These are phyloP conservation scores for Candida manassasensis DNA, from an alignment of 805 yeast species.

Conservation along the genomic window DNA sequence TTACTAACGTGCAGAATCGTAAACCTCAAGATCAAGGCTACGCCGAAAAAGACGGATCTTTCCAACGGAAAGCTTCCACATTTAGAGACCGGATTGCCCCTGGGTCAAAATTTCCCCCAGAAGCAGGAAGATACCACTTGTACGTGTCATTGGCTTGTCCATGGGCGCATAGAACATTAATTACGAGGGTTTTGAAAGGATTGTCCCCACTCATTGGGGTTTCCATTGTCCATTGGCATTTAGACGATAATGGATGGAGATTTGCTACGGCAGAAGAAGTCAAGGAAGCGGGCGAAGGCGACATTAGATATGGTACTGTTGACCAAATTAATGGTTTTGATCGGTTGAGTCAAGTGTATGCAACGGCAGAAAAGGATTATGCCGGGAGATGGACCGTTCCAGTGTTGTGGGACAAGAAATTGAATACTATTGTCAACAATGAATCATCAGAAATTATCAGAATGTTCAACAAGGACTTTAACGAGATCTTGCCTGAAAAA, in stretches of 20 bases:
- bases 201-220: conserved; percentile 51
- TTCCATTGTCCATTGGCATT: conserved; percentile 86
- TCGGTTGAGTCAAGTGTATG: conserved; percentile 68
- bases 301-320: conserved; percentile 36
- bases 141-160: conserved; percentile 91
- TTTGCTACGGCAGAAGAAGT: conserved; percentile 49
- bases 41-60: conserved; percentile 17
- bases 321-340: conserved; percentile 51
- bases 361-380: conserved; percentile 69
- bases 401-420: conserved; percentile 84
- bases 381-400: conserved; percentile 89
- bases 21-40: background rate
- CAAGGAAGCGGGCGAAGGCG: conserved; percentile 35
- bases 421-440: conserved; percentile 80
- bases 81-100: conserved; percentile 63
- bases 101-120: conserved; percentile 67
- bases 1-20: conserved; percentile 1
- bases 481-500: conserved; percentile 47
- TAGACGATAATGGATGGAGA: conserved; percentile 89
- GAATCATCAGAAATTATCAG: conserved; percentile 89
- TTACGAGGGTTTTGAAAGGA: conserved; percentile 72
- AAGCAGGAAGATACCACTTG: conserved; percentile 76
- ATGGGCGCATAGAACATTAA: conserved; percentile 88
- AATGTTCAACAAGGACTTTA: conserved; percentile 73
- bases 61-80: conserved; percentile 22